These are phyloP conservation scores for Croton setiger DNA, from an alignment of 441 rosid genomes.

Conservation along the genomic window DNA sequence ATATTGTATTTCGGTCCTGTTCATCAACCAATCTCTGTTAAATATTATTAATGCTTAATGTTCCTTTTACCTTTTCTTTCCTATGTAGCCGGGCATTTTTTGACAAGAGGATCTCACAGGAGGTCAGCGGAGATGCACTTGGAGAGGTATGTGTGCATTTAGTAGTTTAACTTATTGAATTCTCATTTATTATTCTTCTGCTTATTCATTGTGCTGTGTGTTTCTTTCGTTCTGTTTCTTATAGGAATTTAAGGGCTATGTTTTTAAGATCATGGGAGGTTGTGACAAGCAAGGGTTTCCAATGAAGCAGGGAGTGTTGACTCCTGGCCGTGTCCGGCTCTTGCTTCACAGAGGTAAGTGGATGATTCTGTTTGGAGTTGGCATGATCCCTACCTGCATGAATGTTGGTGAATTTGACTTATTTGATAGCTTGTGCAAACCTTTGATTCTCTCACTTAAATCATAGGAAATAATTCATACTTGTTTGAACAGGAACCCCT, in stretches of 20 bases:
- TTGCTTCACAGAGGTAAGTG: constrained; percentile 46
- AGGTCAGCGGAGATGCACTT: constrained; percentile 49
- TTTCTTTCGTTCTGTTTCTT: neutral
- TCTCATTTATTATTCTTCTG: neutral
- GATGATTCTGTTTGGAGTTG: neutral
- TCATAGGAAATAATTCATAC: neutral
- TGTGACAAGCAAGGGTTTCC: constrained; percentile 54
- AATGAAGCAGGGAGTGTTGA: constrained; percentile 49
- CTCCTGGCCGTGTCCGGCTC: constrained; percentile 48
- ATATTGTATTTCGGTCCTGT: neutral
- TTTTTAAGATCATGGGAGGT: constrained; percentile 47
- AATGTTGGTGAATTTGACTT: neutral
- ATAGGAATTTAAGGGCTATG: constrained; percentile 48
- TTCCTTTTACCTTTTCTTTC: neutral
- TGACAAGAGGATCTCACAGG: constrained; percentile 52
- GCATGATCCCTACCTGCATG: neutral
- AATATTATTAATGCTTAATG: neutral
- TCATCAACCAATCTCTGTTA: neutral
- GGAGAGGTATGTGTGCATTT: constrained; percentile 44
- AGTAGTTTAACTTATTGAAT: neutral
- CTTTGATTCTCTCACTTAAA: neutral
- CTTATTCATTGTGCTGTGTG: neutral
- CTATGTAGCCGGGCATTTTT: constrained; percentile 35
- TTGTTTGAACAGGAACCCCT: constrained; percentile 36
- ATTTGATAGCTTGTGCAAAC: neutral